Percentiles rank a stretch among this genome's conserved stretches.
These are phyloP conservation scores for Ramaria sp. DNA, from an alignment of 768 basidiomycete species.

Conservation along the genomic window DNA sequence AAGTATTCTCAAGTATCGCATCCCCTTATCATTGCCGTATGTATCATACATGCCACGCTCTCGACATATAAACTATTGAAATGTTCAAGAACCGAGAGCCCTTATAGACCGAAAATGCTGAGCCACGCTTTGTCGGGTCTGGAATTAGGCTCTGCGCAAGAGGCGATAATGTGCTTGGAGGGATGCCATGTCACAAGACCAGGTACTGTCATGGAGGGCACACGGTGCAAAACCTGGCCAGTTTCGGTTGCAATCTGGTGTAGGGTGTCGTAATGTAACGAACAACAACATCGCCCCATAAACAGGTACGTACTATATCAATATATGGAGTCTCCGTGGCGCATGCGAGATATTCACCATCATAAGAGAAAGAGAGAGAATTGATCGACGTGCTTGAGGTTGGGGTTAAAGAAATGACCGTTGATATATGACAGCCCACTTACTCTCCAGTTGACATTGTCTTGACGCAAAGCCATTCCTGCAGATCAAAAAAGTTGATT, in stretches of 20 bases:
- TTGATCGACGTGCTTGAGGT: slow-evolving; percentile 47
- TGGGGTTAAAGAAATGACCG: background rate
- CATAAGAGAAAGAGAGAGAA: slow-evolving; percentile 67
- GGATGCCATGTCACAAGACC: slow-evolving; percentile 77
- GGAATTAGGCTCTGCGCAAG: slow-evolving; percentile 33
- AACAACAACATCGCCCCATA: background rate
- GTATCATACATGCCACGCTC: background rate
- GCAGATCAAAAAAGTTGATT: slow-evolving; percentile 67
- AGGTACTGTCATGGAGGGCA: slow-evolving; percentile 60
- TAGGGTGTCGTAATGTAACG: background rate
- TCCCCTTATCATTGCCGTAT: background rate
- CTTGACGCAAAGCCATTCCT: slow-evolving; percentile 71
- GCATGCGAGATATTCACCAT: slow-evolving; percentile 76
- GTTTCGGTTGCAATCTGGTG: slow-evolving; percentile 73
- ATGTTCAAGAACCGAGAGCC: slow-evolving; percentile 12
- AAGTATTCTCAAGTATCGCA: too few species aligned
- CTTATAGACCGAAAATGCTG: slow-evolving; percentile 56
- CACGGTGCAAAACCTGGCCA: slow-evolving; percentile 61
- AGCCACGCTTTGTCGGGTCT: slow-evolving; percentile 50
- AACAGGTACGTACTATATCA: slow-evolving; percentile 55
- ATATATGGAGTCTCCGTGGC: slow-evolving; percentile 63
- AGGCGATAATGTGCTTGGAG: slow-evolving; percentile 69
- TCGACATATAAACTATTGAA: background rate
- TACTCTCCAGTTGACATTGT: slow-evolving; percentile 78
- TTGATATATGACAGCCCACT: slow-evolving; percentile 20